phyloP scores from a whole-genome alignment of 441 rosid genomes.

The Macaranga tanarius region DNA sequence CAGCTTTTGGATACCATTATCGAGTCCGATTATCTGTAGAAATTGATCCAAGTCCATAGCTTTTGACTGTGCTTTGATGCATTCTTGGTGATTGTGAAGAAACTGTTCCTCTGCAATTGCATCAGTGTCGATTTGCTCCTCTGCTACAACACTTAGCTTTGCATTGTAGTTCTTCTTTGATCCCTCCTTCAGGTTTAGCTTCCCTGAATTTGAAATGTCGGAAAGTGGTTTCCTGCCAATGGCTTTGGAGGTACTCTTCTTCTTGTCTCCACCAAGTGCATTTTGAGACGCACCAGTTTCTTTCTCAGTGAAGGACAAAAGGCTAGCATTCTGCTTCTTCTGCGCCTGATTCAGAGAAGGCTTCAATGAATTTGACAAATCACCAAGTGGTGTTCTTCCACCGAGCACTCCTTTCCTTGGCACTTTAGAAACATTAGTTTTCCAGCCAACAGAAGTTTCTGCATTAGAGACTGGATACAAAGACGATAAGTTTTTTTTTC shows the following conservation, averaged over 20 bases:
- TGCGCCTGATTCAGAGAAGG: conserved; percentile 37
- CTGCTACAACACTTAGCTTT: conserved; percentile 32
- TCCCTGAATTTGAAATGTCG: conserved; percentile 60
- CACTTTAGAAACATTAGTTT: conserved; percentile 36
- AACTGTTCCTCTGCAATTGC: conserved; percentile 44
- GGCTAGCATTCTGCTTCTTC: conserved; percentile 35
- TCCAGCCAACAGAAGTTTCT: conserved; percentile 36
- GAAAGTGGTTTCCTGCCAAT: conserved; percentile 46
- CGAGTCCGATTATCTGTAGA: conserved; percentile 42
- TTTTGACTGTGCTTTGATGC: conserved; percentile 42
- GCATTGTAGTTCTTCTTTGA: conserved; percentile 34
- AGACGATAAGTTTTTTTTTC: neutral
- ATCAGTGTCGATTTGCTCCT: conserved; percentile 26
- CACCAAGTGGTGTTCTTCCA: conserved; percentile 67
- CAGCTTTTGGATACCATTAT: conserved; percentile 29
- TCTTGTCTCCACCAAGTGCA: conserved; percentile 30
- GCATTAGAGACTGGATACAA: conserved; percentile 17
- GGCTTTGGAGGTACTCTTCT: conserved; percentile 29
- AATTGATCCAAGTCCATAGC: conserved; percentile 38
- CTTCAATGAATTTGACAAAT: conserved; percentile 51
- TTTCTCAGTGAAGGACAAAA: conserved; percentile 27
- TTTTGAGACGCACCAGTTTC: conserved; percentile 25
- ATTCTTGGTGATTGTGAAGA: conserved; percentile 56
- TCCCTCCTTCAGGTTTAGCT: conserved; percentile 31
- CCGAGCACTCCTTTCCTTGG: conserved; percentile 41